These are phyloP conservation scores for Penicillium thymicola DNA, from an alignment of 2,329 filamentous ascomycete genomes.

Conservation along the genomic window DNA sequence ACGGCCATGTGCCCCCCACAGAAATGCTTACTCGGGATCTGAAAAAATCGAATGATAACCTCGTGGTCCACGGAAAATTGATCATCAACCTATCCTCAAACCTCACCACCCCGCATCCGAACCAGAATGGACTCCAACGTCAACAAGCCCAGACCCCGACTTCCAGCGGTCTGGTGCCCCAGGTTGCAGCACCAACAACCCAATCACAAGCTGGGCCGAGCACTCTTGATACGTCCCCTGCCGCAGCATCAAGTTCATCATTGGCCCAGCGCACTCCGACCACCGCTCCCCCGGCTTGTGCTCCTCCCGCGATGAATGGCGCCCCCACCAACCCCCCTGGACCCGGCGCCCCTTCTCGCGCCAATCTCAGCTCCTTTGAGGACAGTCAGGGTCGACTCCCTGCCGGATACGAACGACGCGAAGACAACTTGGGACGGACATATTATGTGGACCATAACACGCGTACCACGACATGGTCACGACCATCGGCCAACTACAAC, in stretches of 20 bases:
- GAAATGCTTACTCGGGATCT: conserved; percentile 98
- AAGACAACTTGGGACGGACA: conserved; percentile 90
- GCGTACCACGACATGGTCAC: conserved; percentile 91
- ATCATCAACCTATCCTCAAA: conserved; percentile 97
- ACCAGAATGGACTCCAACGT: conserved; percentile 41
- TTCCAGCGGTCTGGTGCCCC: conserved; percentile 40
- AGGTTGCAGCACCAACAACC: conserved; percentile 28
- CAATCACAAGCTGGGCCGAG: conserved; percentile 27
- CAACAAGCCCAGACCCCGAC: conserved; percentile 34
- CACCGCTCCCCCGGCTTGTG: conserved; percentile 38
- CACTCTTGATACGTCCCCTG: conserved; percentile 29
- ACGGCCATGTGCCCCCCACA: conserved; percentile 32
- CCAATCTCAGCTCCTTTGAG: conserved; percentile 84
- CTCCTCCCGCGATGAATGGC: conserved; percentile 41
- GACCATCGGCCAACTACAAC: conserved; percentile 76
- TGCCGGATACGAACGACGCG: conserved; percentile 90
- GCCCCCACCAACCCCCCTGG: conserved; percentile 32
- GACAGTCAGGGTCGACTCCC: conserved; percentile 91
- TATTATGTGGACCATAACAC: conserved; percentile 99
- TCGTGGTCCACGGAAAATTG: conserved; percentile 95
- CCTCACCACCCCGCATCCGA: conserved; percentile 65
- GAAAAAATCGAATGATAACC: conserved; percentile 96
- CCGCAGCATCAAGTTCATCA: conserved; percentile 33
- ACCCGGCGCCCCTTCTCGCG: conserved; percentile 43
- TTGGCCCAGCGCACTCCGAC: conserved; percentile 36